Evolutionary conservation across 352 stramenopile genomes (phyloP), one percentile per base, ranked within the genome.

Genomic region (Globisporangium heterothallicum): DNA sequence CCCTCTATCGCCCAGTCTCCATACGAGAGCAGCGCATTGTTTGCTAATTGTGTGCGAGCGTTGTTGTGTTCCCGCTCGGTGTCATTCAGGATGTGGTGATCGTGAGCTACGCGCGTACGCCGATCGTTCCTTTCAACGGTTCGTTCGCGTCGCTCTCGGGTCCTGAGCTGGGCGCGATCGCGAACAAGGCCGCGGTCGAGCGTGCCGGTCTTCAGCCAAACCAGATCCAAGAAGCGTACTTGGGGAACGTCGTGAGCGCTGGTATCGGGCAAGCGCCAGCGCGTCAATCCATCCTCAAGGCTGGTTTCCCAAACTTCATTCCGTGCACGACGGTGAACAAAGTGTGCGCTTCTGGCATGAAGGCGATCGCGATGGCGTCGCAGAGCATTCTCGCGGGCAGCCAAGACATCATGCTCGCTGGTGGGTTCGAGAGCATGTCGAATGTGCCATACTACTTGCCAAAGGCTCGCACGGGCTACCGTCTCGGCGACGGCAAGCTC

Each of bases 261-360:
- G 93, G 90, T 32, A 88, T 98, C 30, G 97, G 97, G 25, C 97
- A 99, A 72, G 96, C 95, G 25, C 97, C 97, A 0, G 89, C 94
- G 42, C 81, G 94, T 24, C 97, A 99, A 70, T 95, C 96, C 12
- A 73, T 90, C 22, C 68, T 96, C 30, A 94, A 93, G 62, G 89
- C 82, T 10, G 94, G 94, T 5, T 85, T 99, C 58, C 83, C 86
- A 2, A 72, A 94, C 53, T 88, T 72, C 18, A 97, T 97, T 32
- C 86, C 96, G 30, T 98, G 94, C 73, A 99, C 95, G 38, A 99
- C 97, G 0, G 72, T 99, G 9, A 99, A 99, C 79, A 99, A 99
- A 66, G 96, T 99, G 22, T 99, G 97, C 67, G 96, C 93, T 3
- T 96, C 78, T 2, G 93, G 92, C 27, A 97, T 98, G 88, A 98